Evolutionary conservation across 495 filamentous ascomycete species (phyloP).

Genomic region (Neurospora tetraspora): DNA sequence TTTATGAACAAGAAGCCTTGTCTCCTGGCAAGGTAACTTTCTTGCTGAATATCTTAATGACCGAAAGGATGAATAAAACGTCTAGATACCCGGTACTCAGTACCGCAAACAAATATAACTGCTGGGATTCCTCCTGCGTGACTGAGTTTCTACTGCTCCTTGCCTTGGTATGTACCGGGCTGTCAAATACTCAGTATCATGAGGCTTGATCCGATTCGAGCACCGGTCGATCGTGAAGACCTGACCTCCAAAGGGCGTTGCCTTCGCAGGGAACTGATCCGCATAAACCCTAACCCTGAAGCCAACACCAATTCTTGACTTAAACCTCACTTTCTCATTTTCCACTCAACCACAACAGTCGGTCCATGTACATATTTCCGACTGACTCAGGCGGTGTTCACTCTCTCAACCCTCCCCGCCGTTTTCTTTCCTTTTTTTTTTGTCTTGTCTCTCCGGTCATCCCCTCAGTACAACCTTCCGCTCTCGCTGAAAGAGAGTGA

Average conservation of each 20-base stretch:
- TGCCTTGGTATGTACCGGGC: neutral
- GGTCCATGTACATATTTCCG: neutral
- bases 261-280: neutral
- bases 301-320: neutral
- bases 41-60: neutral
- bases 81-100: neutral
- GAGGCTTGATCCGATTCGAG: neutral
- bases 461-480: neutral
- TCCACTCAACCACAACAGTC: neutral
- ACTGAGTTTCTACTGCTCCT: neutral
- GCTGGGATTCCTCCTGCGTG: neutral
- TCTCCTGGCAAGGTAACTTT: neutral
- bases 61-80: neutral
- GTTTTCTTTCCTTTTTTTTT: neutral
- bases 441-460: neutral
- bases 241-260: neutral
- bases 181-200: neutral
- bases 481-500: neutral
- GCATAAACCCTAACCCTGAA: neutral
- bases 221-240: neutral
- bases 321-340: neutral
- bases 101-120: neutral
- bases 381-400: neutral
- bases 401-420: neutral
- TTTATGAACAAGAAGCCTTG: neutral